Conservation (phyloP, 2,329 filamentous ascomycete genomes). For the Botrytis tulipae region DNA sequence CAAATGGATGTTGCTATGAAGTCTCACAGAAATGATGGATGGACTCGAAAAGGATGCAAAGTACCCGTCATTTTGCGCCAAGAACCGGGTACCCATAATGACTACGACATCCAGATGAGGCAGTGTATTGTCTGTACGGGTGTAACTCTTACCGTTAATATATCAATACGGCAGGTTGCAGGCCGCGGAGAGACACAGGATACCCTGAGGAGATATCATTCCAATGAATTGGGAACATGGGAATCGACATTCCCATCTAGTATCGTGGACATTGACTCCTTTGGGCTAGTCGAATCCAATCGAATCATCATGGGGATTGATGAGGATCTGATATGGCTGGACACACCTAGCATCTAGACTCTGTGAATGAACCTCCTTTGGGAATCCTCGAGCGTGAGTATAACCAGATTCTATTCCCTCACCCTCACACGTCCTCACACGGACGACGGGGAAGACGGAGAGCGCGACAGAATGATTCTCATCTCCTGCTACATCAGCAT, state of each 20-base stretch:
- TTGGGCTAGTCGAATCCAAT: not conserved
- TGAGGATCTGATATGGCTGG: not conserved
- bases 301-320: not conserved
- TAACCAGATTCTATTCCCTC: not conserved
- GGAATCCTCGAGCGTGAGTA: not conserved
- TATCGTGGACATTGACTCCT: not conserved
- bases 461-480: slow-evolving; percentile 13
- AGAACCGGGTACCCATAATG: slow-evolving; percentile 20
- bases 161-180: slow-evolving; percentile 20
- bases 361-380: not conserved
- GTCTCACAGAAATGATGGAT: slow-evolving; percentile 3
- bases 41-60: slow-evolving; percentile 16
- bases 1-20: slow-evolving; percentile 2
- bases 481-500: slow-evolving; percentile 5
- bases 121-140: slow-evolving; percentile 16
- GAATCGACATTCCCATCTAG: not conserved
- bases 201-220: slow-evolving; percentile 7
- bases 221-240: slow-evolving; percentile 2
- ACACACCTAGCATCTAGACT: not conserved
- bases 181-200: slow-evolving; percentile 10
- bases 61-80: slow-evolving; percentile 16
- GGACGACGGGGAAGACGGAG: slow-evolving; percentile 3
- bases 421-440: not conserved
- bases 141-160: slow-evolving; percentile 20
- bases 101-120: slow-evolving; percentile 12